Evolutionary conservation across 208 protist species (phyloP).

Genomic region (Angomonas deanei): DNA sequence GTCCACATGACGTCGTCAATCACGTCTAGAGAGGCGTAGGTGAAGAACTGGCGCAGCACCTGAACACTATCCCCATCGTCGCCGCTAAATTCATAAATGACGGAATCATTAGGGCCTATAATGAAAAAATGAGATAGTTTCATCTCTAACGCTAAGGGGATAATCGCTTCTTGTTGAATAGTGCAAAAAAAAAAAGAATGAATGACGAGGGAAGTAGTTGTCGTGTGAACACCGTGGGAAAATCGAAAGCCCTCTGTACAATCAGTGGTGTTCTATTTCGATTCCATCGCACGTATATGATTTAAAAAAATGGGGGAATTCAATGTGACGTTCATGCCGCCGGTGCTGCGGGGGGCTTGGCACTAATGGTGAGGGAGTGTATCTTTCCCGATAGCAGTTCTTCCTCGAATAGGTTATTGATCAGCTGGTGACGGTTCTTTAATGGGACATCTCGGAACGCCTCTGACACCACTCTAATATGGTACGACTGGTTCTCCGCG

Average conservation of each 20-base stretch:
- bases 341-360: background rate
- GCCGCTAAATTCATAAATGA: background rate
- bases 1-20: background rate
- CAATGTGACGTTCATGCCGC: too few relatives aligned
- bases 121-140: background rate
- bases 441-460: background rate
- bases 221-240: background rate
- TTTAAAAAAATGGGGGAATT: too few relatives aligned
- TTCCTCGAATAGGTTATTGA: background rate
- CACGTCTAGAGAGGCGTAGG: background rate
- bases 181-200: background rate
- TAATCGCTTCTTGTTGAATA: too few relatives aligned
- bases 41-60: background rate
- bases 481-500: background rate
- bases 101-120: background rate
- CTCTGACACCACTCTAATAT: background rate
- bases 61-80: background rate
- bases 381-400: background rate
- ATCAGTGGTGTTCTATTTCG: too few relatives aligned
- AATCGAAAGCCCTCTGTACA: too few relatives aligned
- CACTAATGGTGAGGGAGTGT: background rate
- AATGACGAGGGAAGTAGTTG: background rate
- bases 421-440: background rate
- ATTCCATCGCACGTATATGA: too few relatives aligned
- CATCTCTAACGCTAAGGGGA: background rate